Evolutionary conservation across 805 yeast genomes (phyloP), one percentile per base, ranked within the genome.

Genomic region (Cyberlindnera americana): DNA sequence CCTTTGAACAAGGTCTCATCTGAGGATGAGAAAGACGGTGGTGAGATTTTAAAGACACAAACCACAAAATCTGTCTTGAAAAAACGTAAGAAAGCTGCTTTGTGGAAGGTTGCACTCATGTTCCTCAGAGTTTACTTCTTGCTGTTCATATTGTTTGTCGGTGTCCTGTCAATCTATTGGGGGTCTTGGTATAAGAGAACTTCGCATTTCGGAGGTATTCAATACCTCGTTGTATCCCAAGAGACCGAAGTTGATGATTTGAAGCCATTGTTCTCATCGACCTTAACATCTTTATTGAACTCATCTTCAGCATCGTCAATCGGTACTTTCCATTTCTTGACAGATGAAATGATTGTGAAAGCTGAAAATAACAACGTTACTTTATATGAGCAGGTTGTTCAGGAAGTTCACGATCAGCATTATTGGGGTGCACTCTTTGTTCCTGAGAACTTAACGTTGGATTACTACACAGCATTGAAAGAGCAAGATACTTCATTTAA

Each of bases 341-440:
- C 40, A 8, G n/a, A 18, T 10, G 42, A 42, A 17, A 17, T 22
- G 2, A 34, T 38, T 18, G 35, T 21, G 2, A 13, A 9, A 4
- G 47, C 56, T 17, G 19, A 11, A 2, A 22, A 38, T 15, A 29
- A 41, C 31, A 38, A 40, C 18, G 33, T 48, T 12, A 37, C 54
- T 2, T 33, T 36, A 4, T 44, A 38, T 33, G 65, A 66, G 12
- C 72, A 72, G 46, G 55, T 77, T 14, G 29, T 52, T 16, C 43
- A 67, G 15, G 60, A 62, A 32, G 68, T 81, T 5, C 75, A 72
- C 46, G 72, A 69, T 40, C 77, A 78, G 54, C 48, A 67, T 7
- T 78, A 70, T 49, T 81, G 87, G 87, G 73, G 69, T 7, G 73
- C 78, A 1, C 61, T 78, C 25, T 73, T 75, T 44, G 72, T 81